Evolutionary conservation across 257 asterid species (phyloP).

Genomic region (Salvia hispanica): DNA sequence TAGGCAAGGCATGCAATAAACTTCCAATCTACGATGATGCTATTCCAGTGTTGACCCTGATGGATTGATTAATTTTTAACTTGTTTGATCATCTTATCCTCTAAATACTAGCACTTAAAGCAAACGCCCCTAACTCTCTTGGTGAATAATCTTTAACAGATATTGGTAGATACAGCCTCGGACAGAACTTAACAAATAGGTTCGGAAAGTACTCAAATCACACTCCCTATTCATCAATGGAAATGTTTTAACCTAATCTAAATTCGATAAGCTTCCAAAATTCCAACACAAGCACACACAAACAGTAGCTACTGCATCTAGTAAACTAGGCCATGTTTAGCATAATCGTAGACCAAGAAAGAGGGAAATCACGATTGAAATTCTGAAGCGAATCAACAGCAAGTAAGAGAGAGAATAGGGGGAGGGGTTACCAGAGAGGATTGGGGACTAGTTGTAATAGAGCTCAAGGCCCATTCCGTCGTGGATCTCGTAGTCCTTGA

Average conservation of each 20-base stretch:
- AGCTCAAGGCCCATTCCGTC: constrained; percentile 95
- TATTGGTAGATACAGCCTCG: neutral
- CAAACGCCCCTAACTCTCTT: neutral
- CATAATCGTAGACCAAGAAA: neutral
- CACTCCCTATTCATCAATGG: neutral
- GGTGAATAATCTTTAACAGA: neutral
- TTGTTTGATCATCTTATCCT: too few species aligned
- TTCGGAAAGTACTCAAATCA: neutral
- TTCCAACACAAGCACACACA: neutral
- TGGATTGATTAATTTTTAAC: too few species aligned
- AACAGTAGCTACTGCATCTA: neutral
- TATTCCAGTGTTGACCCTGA: too few species aligned
- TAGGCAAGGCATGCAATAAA: neutral
- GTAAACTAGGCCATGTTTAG: neutral
- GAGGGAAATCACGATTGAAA: neutral
- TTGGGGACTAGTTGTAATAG: constrained; percentile 57
- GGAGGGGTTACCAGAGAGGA: neutral
- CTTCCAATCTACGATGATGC: neutral
- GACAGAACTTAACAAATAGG: neutral
- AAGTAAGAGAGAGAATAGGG: neutral
- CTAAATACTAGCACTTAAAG: too few species aligned
- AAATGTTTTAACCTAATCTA: neutral
- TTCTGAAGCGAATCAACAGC: neutral
- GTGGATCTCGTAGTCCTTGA: constrained; percentile 76
- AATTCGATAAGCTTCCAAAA: neutral